phyloP scores from a whole-genome alignment of 495 filamentous ascomycete genomes.

The Neurospora sp. region DNA sequence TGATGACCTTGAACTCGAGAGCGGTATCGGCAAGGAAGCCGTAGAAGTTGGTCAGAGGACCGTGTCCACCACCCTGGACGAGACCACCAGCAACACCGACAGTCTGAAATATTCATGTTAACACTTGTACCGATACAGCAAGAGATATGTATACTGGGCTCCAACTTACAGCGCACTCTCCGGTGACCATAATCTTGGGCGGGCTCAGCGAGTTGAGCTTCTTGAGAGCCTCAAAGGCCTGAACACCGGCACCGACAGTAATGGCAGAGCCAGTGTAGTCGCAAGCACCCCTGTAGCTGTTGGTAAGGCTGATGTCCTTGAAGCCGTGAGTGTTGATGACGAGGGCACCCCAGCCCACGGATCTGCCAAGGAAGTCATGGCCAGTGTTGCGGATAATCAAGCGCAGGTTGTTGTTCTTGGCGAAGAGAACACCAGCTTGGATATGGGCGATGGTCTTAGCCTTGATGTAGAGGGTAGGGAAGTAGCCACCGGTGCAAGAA shows the following conservation, averaged over 20 bases:
- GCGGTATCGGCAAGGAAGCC: conserved; percentile 48
- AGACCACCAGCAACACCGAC: conserved; percentile 43
- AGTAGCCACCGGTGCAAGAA: conserved; percentile 48
- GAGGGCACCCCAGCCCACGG: conserved; percentile 47
- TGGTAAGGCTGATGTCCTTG: conserved; percentile 36
- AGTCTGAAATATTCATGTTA: conserved; percentile 36
- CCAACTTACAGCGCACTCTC: conserved; percentile 29
- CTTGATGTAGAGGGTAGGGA: conserved; percentile 44
- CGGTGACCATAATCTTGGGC: conserved; percentile 40
- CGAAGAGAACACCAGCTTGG: conserved; percentile 42
- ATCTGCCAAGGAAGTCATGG: conserved; percentile 48
- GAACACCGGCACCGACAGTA: conserved; percentile 39
- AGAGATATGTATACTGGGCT: not conserved
- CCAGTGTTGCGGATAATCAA: conserved; percentile 58
- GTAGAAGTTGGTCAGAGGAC: conserved; percentile 37
- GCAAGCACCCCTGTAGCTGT: conserved; percentile 23
- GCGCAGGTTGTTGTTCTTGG: conserved; percentile 44
- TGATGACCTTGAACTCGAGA: conserved; percentile 46
- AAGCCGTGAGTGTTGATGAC: conserved; percentile 56
- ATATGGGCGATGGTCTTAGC: conserved; percentile 34
- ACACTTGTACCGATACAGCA: conserved; percentile 24
- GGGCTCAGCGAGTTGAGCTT: conserved; percentile 31
- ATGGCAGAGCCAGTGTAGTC: conserved; percentile 35
- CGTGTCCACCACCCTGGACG: conserved; percentile 49
- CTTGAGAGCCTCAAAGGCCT: conserved; percentile 32